These are phyloP conservation scores for Litchi chinensis DNA, from an alignment of 345 rosid species.

Conservation along the genomic window DNA sequence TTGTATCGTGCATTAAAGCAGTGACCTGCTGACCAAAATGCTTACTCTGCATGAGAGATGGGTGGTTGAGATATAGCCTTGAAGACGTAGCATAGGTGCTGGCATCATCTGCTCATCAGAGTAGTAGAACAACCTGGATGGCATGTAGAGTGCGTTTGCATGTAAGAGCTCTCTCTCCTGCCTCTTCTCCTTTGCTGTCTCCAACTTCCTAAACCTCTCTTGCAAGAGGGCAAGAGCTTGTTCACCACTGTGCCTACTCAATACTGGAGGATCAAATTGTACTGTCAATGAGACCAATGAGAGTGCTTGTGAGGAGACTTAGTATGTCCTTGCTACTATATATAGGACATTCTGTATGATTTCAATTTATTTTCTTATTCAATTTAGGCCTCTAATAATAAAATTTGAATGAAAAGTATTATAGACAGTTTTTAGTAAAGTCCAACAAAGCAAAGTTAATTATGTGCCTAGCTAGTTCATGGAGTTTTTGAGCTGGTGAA, in stretches of 20 bases:
- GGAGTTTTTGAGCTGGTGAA: conserved; percentile 9
- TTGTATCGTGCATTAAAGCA: conserved; percentile 20
- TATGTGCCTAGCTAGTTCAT: conserved; percentile 20
- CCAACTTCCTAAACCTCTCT: conserved; percentile 47
- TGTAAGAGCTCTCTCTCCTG: conserved; percentile 35
- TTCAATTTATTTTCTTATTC: conserved; percentile 9
- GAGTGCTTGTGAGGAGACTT: conserved; percentile 3
- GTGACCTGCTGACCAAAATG: conserved; percentile 21
- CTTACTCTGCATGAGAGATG: conserved; percentile 23
- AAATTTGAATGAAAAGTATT: conserved; percentile 23
- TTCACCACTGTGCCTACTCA: conserved; percentile 35
- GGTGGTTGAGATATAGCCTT: conserved; percentile 16
- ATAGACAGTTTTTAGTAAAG: conserved; percentile 24
- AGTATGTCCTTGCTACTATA: conserved; percentile 15
- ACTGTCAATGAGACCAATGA: no score
- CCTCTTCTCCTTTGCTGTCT: conserved; percentile 50
- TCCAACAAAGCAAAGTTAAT: conserved; percentile 34
- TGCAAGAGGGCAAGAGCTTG: conserved; percentile 37
- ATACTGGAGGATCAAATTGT: background rate
- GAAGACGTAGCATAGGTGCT: conserved; percentile 27
- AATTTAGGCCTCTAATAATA: background rate
- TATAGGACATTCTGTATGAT: conserved; percentile 20
- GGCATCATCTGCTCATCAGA: conserved; percentile 26
- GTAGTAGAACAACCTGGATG: conserved; percentile 25
- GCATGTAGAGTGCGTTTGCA: conserved; percentile 15